Evolutionary conservation across 106 monocot species (phyloP).

Genomic region (Dendrobium huoshanense): DNA sequence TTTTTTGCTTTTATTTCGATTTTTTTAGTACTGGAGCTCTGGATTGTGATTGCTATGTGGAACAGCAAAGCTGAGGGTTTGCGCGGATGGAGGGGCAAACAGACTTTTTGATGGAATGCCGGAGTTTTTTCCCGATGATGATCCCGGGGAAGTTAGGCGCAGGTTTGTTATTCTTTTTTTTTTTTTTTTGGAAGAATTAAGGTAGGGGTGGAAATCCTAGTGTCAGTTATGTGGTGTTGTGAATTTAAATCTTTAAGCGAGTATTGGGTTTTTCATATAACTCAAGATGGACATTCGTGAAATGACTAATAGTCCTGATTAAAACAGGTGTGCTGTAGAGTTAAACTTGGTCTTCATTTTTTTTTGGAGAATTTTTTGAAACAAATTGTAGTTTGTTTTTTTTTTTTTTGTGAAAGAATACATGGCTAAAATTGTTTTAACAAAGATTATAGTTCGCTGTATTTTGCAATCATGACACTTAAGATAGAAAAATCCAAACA

Average conservation of each 20-base stretch:
- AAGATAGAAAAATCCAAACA: background rate
- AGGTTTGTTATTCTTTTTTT: slow-evolving; percentile 26
- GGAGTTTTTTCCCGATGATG: slow-evolving; percentile 52
- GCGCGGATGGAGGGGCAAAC: slow-evolving; percentile 97
- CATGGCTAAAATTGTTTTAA: background rate
- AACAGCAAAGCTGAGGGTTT: slow-evolving; percentile 75
- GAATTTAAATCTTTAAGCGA: too few species aligned
- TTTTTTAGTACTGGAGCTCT: slow-evolving; percentile 1
- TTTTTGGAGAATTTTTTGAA: background rate
- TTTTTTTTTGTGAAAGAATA: background rate
- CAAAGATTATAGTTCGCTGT: too few species aligned
- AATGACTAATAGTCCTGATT: background rate
- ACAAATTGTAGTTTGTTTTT: background rate
- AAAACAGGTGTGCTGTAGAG: background rate
- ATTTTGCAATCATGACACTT: background rate
- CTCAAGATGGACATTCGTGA: background rate
- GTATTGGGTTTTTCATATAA: background rate
- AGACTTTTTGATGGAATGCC: slow-evolving; percentile 85
- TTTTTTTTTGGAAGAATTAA: too few species aligned
- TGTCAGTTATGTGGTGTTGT: background rate
- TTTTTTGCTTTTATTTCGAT: slow-evolving; percentile 11
- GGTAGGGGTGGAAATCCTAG: background rate
- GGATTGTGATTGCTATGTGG: slow-evolving; percentile 13
- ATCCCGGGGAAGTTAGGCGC: slow-evolving; percentile 50
- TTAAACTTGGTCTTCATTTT: background rate